Evolutionary conservation across 768 basidiomycete genomes (phyloP), one percentile per base, ranked within the genome.

Genomic region (Psilocybe cubensis): DNA sequence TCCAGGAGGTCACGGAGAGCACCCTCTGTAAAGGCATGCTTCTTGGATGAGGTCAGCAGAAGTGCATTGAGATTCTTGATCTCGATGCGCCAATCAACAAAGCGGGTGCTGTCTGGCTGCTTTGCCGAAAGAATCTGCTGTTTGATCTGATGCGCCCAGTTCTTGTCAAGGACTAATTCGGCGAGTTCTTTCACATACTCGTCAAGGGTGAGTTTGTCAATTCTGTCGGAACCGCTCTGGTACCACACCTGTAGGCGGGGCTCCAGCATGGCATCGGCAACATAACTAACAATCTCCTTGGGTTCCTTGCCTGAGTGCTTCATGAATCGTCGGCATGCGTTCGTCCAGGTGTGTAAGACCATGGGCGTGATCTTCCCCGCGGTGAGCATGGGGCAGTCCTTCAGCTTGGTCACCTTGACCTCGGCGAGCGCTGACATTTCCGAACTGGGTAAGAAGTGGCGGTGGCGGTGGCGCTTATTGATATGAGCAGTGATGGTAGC

Each of bases 11-110:
- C 35, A 5, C 2, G 35, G 14, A 17, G 11, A 4, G 35, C 35
- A 14, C 35, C 2, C 14, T 38, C 35, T 1, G 35, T 4, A 3
- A 17, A 17, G 14, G 2, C 4, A 12, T 38, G 35, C 11, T 38
- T 38, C 14, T 31, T 38, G 12, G 35, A 10, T 11, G 14, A 17
- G 9, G 35, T 38, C 2, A 17, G 12, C 14, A 9, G 35, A 12
- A 38, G 9, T n/a, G 6, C 35, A 12, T 38, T 38, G 9, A 12
- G 35, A 12, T 63, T 65, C 28, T 67, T 60, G 2, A 65, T 27
- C 40, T 63, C 38, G 45, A 66, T 63, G 42, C 57, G 56, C 61
- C 58, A 66, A 42, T 62, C 48, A 18, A 60, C 47, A 48, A 66
- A 66, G 6, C 31, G 6, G 4, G 40, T 18, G 9, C 20, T 14